These are phyloP conservation scores for Plectosphaerella plurivora DNA, from an alignment of 2,329 filamentous ascomycete genomes.

Conservation along the genomic window DNA sequence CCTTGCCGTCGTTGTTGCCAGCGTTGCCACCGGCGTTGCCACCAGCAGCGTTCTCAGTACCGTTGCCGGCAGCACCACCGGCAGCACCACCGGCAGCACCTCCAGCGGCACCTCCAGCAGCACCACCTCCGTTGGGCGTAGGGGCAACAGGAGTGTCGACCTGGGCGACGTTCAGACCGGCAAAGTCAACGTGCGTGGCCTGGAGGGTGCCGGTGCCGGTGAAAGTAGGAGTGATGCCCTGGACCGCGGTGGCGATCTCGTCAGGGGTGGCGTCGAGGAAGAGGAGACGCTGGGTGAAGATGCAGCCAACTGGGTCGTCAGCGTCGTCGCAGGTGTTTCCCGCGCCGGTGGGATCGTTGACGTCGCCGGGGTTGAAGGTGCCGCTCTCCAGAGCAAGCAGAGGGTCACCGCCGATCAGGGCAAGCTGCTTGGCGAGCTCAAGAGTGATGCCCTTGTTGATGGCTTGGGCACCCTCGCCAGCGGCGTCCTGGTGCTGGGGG, in stretches of 20 bases:
- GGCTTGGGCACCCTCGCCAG: slow-evolving; percentile 30
- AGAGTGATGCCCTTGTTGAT: slow-evolving; percentile 37
- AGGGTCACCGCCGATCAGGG: slow-evolving; percentile 35
- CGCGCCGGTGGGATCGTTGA: slow-evolving; percentile 29
- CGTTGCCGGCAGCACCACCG: not conserved
- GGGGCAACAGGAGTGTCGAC: not conserved
- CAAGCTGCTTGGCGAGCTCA: slow-evolving; percentile 36
- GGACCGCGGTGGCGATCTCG: slow-evolving; percentile 49
- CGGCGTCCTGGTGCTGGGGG: slow-evolving; percentile 40
- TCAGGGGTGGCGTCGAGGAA: slow-evolving; percentile 48
- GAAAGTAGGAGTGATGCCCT: slow-evolving; percentile 18
- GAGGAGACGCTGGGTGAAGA: slow-evolving; percentile 49
- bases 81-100: not conserved
- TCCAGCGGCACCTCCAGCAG: not conserved
- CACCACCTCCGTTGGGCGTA: not conserved
- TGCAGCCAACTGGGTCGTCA: slow-evolving; percentile 48
- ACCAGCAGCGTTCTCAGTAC: not conserved
- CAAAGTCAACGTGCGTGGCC: slow-evolving; percentile 18
- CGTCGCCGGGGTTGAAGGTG: slow-evolving; percentile 36
- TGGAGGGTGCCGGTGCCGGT: slow-evolving; percentile 25
- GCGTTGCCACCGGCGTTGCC: slow-evolving; percentile 1
- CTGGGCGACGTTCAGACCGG: slow-evolving; percentile 14
- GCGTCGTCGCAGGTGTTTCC: slow-evolving; percentile 52
- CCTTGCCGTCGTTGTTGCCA: not conserved
- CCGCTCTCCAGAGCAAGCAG: slow-evolving; percentile 34